A percentile compares a stretch with the other conserved stretches of the same genome.
Conservation (phyloP, 495 filamentous ascomycete species). For the Daldinia bambusicola region DNA sequence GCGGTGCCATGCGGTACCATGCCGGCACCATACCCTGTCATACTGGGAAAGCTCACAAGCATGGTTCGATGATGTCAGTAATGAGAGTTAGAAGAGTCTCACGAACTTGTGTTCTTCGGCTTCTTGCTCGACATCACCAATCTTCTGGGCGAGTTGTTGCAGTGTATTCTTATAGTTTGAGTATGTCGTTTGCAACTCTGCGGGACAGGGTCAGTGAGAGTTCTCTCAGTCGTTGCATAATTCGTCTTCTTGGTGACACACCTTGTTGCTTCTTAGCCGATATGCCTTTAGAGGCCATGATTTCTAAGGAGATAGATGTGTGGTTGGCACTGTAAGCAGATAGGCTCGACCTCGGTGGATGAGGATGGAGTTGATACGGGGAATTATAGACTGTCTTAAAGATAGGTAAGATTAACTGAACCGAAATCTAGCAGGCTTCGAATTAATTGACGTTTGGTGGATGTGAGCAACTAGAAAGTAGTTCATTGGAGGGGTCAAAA, state of each 20-base stretch:
- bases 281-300: constrained; percentile 56
- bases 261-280: constrained; percentile 85
- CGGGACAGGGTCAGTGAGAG: constrained; percentile 34
- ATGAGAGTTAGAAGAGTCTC: constrained; percentile 20
- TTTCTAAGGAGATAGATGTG: background rate
- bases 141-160: constrained; percentile 93
- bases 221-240: constrained; percentile 9
- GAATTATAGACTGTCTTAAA: background rate
- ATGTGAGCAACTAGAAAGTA: constrained; percentile 27
- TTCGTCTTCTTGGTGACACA: constrained; percentile 50
- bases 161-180: constrained; percentile 94
- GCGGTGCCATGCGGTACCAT: background rate
- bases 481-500: constrained; percentile 37
- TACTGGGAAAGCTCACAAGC: constrained; percentile 16
- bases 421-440: constrained; percentile 16
- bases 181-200: constrained; percentile 93
- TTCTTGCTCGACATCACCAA: constrained; percentile 96
- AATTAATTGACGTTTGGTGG: constrained; percentile 34
- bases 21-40: background rate
- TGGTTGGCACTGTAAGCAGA: constrained; percentile 10
- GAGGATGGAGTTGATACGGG: background rate
- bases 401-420: background rate
- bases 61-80: constrained; percentile 41
- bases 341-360: background rate
- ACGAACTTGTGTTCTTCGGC: constrained; percentile 97